Conservation (phyloP, 495 filamentous ascomycete genomes). For the Hyaloscypha hepaticicola region DNA sequence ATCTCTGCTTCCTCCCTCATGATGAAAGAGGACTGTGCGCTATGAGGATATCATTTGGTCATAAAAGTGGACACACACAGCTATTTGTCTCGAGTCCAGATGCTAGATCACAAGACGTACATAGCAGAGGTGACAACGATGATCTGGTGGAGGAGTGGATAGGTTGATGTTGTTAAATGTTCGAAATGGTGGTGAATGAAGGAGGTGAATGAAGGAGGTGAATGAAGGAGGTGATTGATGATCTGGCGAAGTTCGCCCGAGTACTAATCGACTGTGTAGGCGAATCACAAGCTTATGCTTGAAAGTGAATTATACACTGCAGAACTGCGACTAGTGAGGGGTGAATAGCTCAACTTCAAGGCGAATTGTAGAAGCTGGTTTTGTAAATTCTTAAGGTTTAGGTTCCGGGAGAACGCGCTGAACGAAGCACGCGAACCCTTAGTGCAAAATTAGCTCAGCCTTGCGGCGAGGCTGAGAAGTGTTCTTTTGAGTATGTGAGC, state of each 20-base stretch:
- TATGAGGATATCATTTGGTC: constrained; percentile 18
- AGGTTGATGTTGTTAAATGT: not conserved
- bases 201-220: too few relatives aligned
- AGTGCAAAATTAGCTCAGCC: not conserved
- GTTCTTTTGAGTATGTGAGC: too few relatives aligned
- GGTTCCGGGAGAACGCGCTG: not conserved
- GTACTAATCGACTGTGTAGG: not conserved
- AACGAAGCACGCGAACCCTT: not conserved
- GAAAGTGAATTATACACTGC: not conserved
- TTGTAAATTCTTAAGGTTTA: not conserved
- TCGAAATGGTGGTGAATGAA: too few relatives aligned
- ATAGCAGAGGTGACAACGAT: not conserved
- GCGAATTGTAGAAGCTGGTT: not conserved
- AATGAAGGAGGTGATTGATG: not conserved
- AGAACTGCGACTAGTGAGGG: not conserved
- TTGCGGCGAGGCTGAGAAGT: not conserved
- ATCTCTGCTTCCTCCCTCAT: constrained; percentile 31
- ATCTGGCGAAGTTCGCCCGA: not conserved
- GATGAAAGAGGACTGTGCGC: constrained; percentile 6
- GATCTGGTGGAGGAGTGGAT: not conserved
- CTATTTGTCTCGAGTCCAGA: too few relatives aligned
- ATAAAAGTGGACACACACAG: not conserved
- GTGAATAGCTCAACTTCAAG: not conserved
- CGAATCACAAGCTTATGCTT: not conserved
- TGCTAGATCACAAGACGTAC: not conserved